Evolutionary conservation across 2,329 filamentous ascomycete genomes (phyloP).

Genomic region (Byssothecium circinans): DNA sequence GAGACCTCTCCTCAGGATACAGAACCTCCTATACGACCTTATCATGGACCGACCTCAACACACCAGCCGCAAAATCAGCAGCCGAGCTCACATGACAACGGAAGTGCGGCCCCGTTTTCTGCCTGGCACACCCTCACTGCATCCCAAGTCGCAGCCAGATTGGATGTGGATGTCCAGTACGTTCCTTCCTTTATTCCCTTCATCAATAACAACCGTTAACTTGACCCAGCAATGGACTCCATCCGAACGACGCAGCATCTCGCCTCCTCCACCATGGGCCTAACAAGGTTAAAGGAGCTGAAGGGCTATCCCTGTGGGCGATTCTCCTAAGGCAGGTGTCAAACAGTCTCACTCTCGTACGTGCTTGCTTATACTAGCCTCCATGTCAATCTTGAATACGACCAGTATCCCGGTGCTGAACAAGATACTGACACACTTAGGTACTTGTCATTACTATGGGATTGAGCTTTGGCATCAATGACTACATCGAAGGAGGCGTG

Average conservation of each 20-base stretch:
- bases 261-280: conserved; percentile 68
- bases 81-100: conserved; percentile 22
- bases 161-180: conserved; percentile 42
- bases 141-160: conserved; percentile 38
- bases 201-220: conserved; percentile 10
- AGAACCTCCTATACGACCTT: conserved; percentile 48
- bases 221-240: conserved; percentile 60
- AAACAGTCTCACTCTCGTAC: conserved; percentile 71
- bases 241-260: conserved; percentile 62
- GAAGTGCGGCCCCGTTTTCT: conserved; percentile 25
- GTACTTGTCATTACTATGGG: conserved; percentile 76
- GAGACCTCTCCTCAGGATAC: conserved; percentile 44
- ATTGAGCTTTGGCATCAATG: conserved; percentile 63
- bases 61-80: conserved; percentile 25
- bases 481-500: conserved; percentile 65
- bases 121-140: conserved; percentile 42
- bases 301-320: conserved; percentile 72
- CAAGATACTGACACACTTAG: conserved; percentile 43
- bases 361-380: no score
- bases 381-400: no score
- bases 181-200: conserved; percentile 2
- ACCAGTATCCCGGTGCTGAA: no score
- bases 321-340: conserved; percentile 77
- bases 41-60: conserved; percentile 35
- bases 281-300: conserved; percentile 71